Conservation (phyloP, 1,284 basidiomycete genomes). For the Chiua sp. region DNA sequence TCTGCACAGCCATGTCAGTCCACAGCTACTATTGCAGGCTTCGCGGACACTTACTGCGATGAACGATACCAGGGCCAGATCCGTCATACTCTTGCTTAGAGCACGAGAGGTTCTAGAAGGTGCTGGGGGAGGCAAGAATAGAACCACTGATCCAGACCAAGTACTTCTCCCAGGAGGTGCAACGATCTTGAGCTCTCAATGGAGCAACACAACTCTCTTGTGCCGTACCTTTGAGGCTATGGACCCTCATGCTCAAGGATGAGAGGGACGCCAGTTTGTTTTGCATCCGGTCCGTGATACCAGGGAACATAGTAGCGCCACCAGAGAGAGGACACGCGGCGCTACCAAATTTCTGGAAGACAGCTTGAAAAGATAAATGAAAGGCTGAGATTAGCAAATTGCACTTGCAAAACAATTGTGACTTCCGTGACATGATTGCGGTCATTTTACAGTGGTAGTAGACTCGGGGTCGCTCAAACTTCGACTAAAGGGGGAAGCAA, state of each 20-base stretch:
- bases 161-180: conserved; percentile 94
- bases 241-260: conserved; percentile 88
- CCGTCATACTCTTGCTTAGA: conserved; percentile 95
- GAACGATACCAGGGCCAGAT: conserved; percentile 83
- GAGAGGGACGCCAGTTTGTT: conserved; percentile 90
- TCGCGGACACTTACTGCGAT: conserved; percentile 63
- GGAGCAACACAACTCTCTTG: conserved; percentile 8
- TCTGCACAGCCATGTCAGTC: conserved; percentile 22
- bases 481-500: too few species aligned
- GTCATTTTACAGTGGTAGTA: too few species aligned
- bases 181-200: conserved; percentile 86
- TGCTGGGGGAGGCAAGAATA: conserved; percentile 93
- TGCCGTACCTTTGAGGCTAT: conserved; percentile 35
- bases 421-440: too few species aligned
- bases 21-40: background rate
- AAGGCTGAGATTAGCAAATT: too few species aligned
- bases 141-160: conserved; percentile 99
- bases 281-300: conserved; percentile 98
- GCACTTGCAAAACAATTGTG: too few species aligned
- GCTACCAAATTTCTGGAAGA: too few species aligned
- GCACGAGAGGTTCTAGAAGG: conserved; percentile 96
- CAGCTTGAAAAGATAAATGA: too few species aligned
- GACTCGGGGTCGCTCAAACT: too few species aligned
- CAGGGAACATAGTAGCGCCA: conserved; percentile 98
- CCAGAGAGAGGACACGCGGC: too few species aligned